Evolutionary conservation across 176 grass and related monocot genomes (phyloP).

Genomic region (Carex myosuroides): DNA sequence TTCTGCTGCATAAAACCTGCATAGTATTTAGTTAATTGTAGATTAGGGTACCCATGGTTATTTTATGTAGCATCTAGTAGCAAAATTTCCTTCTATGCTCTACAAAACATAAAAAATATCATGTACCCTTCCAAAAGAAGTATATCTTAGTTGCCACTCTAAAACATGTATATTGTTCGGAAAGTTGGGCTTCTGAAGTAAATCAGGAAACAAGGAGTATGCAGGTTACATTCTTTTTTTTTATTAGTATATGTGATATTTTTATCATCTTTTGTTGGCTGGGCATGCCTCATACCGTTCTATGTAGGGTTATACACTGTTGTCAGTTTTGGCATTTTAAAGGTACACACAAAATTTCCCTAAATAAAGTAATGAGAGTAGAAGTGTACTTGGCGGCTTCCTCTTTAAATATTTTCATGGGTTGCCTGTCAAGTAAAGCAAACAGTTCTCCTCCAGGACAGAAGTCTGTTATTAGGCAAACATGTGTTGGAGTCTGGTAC

Average conservation of each 20-base stretch:
- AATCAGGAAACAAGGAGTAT: background rate
- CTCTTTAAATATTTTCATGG: constrained; percentile 87
- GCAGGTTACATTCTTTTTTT: background rate
- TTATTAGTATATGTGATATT: background rate
- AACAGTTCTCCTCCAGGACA: constrained; percentile 93
- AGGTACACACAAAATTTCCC: background rate
- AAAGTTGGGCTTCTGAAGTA: background rate
- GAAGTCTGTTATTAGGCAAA: constrained; percentile 99
- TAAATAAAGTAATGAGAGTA: background rate
- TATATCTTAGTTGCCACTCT: background rate
- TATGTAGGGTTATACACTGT: background rate
- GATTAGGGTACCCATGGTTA: background rate
- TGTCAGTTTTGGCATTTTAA: background rate
- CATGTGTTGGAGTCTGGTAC: constrained; percentile 82
- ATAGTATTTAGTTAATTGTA: constrained; percentile 23
- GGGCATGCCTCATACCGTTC: background rate
- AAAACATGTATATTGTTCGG: background rate
- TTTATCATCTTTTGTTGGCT: background rate
- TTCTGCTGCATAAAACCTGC: constrained; percentile 97
- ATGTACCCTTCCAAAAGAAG: background rate
- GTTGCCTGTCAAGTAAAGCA: constrained; percentile 81
- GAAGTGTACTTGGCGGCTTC: constrained; percentile 72
- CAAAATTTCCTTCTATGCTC: background rate
- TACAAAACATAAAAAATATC: background rate
- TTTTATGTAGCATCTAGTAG: background rate